Evolutionary conservation across 805 yeast species (phyloP).

Genomic region (Candida caryicola): DNA sequence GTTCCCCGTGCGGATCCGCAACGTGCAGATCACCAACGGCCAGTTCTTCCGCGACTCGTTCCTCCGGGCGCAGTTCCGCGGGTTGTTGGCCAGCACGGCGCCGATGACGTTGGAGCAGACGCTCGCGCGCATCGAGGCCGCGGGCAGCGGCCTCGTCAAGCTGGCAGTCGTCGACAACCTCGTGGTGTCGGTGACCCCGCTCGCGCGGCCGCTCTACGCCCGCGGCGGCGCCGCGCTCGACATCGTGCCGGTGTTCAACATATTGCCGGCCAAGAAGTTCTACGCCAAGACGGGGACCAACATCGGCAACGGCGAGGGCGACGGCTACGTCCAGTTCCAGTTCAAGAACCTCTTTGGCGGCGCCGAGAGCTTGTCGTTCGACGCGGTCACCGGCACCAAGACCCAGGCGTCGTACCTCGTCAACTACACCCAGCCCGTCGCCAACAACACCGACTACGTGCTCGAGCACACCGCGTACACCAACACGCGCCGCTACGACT

Average conservation of each 20-base stretch:
- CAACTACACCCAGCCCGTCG: slow-evolving; percentile 46
- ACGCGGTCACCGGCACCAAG: slow-evolving; percentile 49
- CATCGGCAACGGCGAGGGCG: slow-evolving; percentile 95
- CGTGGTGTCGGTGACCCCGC: slow-evolving; percentile 28
- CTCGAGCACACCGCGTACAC: slow-evolving; percentile 40
- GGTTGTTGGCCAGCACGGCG: slow-evolving; percentile 37
- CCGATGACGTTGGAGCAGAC: slow-evolving; percentile 40
- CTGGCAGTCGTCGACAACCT: slow-evolving; percentile 44
- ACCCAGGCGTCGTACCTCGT: slow-evolving; percentile 50
- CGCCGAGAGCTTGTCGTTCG: slow-evolving; percentile 49
- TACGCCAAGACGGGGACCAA: slow-evolving; percentile 91
- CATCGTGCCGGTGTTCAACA: slow-evolving; percentile 37
- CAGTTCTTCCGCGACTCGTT: slow-evolving; percentile 47
- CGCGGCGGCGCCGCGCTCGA: slow-evolving; percentile 16
- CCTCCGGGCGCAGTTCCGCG: slow-evolving; percentile 44
- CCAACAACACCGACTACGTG: slow-evolving; percentile 38
- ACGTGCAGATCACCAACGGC: slow-evolving; percentile 49
- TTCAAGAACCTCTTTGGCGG: slow-evolving; percentile 57
- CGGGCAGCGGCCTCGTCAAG: slow-evolving; percentile 42
- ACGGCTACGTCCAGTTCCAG: slow-evolving; percentile 80
- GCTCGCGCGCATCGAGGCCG: slow-evolving; percentile 40
- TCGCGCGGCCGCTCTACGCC: slow-evolving; percentile 19
- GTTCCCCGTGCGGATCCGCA: slow-evolving; percentile 42
- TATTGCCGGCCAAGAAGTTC: slow-evolving; percentile 62
- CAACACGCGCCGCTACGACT: slow-evolving; percentile 47